Evolutionary conservation across 2,329 filamentous ascomycete species (phyloP), one percentile per base, ranked within the genome.

Genomic region (Colletotrichum paranaense): DNA sequence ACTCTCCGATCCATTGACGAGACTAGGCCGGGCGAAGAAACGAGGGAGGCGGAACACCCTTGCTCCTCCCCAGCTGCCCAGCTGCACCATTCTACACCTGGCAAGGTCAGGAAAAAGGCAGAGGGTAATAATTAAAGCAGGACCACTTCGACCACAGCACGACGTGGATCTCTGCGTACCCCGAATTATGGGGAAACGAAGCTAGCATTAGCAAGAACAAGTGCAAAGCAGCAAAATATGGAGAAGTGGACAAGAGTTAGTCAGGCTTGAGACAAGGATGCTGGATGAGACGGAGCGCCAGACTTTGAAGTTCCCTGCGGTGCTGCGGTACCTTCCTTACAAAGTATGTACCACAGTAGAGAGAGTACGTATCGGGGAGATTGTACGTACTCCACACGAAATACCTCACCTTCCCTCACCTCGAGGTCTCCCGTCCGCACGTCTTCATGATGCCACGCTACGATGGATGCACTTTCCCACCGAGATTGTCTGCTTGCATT

Each of bases 181-280:
- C 42, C 66, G 59, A 69, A 64, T 73, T 69, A 65, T 73, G 70
- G 70, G 59, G 70, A 69, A 73, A 65, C 42, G 59, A 64, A 49
- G 66, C 66, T 73, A 73, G 26, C 53, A 12, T 9, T 35, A 35
- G 32, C 32, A 42, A 16, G 28, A 58, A 65, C 30, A 49, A 52
- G 22, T 24, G 42, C 38, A 59, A 53, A 35, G 46, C 68, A 72
- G 42, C 52, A 59, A 58, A 35, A 56, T 68, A 72, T 68, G 65
- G 66, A 65, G 70, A 64, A 30, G 67, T 73, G 70, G 70, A 7
- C 19, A 32, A 49, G 5, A n/a, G 66, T 73, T 69, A 73, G 66
- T 69, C 70, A 73, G 59, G 42, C 35, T 58, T 55, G 66, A 59
- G 38, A 46, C 69, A 72, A 32, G 70, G 70, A 49, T 73, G 24